Evolutionary conservation across 192 early-diverging fungal genomes (phyloP), one percentile per base, ranked within the genome.

Genomic region (Backusella sp.): DNA sequence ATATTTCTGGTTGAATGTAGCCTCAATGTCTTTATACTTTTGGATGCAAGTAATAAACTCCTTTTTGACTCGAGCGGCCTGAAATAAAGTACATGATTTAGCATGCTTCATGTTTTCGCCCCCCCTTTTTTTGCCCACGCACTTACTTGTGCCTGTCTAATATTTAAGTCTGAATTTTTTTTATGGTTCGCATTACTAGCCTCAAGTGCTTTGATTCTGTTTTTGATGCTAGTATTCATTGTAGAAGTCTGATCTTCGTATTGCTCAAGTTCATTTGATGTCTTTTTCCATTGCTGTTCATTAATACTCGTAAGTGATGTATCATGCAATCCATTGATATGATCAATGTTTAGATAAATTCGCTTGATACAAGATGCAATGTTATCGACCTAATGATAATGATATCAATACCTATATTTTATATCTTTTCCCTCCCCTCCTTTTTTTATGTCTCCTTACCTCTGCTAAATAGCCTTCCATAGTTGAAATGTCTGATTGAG

Each of bases 1-100:
- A 79, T 92, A 94, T 76, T 94, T 94, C 76, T 88, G 87, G 66
- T 92, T 87, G 66, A 92, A 94, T 71, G 88, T 89, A 75, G 85
- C 85, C 74, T 96, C 93, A 1, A 92, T 86, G 21, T 86, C 80
- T 76, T 94, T 92, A 73, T 93, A 96, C 44, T 91, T 89, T 46
- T 87, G 89, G 85, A 91, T 89, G 21, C 82, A 76, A 19, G 84
- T 84, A 73, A 89, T 73, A 41, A 91, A 91, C 68, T 86, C 89
- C 73, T 88, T 85, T 56, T 84, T 85, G 72, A 75, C 79, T 65
- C 65, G 37, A 42, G 34, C 41, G 19, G 67, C 37, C 72, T 74
- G 21, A 39, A 66, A 36, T 17, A 26, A 41, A 74, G 32, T 36
- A 66, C 32, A 44, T 62, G 32, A 35, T 28, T 66, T 39, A 35